Base-by-base conservation (phyloP, 163 green algal genomes). In the Prototheca wickerhamii region DNA sequence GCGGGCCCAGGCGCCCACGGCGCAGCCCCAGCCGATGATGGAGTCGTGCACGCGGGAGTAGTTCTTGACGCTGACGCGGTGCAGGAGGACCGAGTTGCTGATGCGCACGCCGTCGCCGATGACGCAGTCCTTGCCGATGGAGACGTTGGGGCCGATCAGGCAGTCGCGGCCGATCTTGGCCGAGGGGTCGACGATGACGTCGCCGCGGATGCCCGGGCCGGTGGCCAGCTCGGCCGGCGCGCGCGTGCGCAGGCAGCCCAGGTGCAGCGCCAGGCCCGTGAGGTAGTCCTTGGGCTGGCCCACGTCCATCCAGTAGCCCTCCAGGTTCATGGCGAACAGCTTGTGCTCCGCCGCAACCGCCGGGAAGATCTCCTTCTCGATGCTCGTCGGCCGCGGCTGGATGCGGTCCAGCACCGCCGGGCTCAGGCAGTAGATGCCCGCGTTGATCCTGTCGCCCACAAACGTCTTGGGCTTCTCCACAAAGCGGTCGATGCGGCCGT, bases 361-460 rank as follows among this genome's bases (percentile, higher is more conserved):
- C 1, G 92, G 92, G 78, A 98, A 98, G 26, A 96, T 80, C 80
- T 96, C 89, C 58, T 91, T 91, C 81, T 98, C 92, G 50, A 98
- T 98, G 51, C 78, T 91, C 10, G 92, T 98, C 15, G 92, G 92
- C 8, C 82, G 71, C 57, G 93, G 79, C 81, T 96, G 81, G 60
- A 98, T 97, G 68, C 91, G 86, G 61, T 95, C 75, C n/a, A 98
- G 81, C 58, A 97, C 83, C 2, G 51, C 52, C 18, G 92, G 86
- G 30, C 63, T 85, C 51, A 94, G 78, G 58, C 93, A 82, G 75
- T 98, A 98, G 75, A 98, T 98, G 54, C 91, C 92, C 2, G 93
- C 93, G 65, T 98, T 98, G 84, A 98, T 98, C 74, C 95, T 95
- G 83, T 98, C 94, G 20, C 93, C 92, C 42, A 98, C 91, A 85